Evolutionary conservation across 306 rosid species (phyloP), one percentile per base, ranked within the genome.

Genomic region (Dalbergia cochinchinensis): DNA sequence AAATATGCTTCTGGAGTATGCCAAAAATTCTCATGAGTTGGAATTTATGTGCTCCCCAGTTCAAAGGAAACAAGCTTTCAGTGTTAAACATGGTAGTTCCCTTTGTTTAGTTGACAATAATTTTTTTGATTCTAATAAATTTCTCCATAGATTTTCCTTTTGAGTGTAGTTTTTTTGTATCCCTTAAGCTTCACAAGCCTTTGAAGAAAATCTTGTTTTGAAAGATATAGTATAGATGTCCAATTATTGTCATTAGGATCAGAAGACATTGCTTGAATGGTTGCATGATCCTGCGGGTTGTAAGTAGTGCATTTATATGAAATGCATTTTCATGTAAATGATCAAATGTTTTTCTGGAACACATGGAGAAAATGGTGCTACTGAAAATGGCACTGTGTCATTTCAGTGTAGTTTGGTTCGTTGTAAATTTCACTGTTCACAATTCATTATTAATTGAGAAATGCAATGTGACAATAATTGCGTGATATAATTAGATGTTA

Each of bases 251-350:
- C 51, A 50, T 42, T 65, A 51, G 41, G 59, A 33, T 71, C 4
- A 8, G 55, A 58, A 37, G 66, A 4, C 33, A 47, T 62, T n/a
- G 20, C 14, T 8, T 12, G 34, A 59, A 22, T 35, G 16, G 54
- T 7, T 62, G 63, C 50, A 41, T 70, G 79, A 35, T 65, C 15
- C 33, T n/a, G 50, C 16, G 20, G 41, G 33, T 15, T 83, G 65
- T 50, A 58, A 42, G 71, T 26, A n/a, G 79, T 16, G 14, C 58
- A 77, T n/a, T 68, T 62, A 37, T 62, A 57, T 57, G 41, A 77
- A 54, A 33, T 48, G 80, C n/a, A 11, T 76, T 76, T 80, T 59
- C 34, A 41, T 87, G 88, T 83, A 77, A 82, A 77, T 65, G 63
- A 62, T 69, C 50, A 69, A 42, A 12, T 65, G 9, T 45, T 64